Evolutionary conservation across 495 filamentous ascomycete species (phyloP), one percentile per base, ranked within the genome.

Genomic region (Echria macrotheca): DNA sequence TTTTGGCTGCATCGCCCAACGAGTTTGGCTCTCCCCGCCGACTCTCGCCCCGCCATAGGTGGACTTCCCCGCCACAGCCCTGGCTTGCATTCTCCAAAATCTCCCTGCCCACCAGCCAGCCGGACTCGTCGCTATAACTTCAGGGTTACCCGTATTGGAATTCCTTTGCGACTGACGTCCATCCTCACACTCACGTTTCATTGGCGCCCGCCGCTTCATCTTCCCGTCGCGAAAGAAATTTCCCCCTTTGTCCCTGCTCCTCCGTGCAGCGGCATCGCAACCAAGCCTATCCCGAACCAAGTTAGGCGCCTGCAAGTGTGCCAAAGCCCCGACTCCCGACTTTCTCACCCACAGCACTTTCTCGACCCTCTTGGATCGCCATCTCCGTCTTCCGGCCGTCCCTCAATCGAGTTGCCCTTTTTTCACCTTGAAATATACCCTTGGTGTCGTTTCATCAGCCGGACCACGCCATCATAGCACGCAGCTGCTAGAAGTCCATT

Each of bases 221-320:
- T 2, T 17, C 10, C 15, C 17, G n/a, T 5, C 5, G 35, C 3
- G 2, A 17, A 37, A 37, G 21, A 4, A 37, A 18, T 37, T 37
- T 46, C 19, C 45, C 9, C 19, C 25, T 43, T 41, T 12, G 21
- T 40, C 18, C 23, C 29, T 23, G 19, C 29, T 21, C 44, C 35
- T 21, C n/a, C n/a, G n/a, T n/a, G n/a, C n/a, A n/a, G n/a, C n/a
- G 26, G 25, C n/a, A 22, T 14, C 18, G 22, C 23, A 22, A 21
- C 12, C 29, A 25, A 22, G 46, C 40, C 41, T 43, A 31, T 55
- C 47, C 52, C 55, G 36, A 37, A 55, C 35, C n/a, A 8, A 58
- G 55, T 55, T 55, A 58, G 52, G 40, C 52, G 37, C 36, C 43
- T 49, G 40, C 47, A n/a, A 40, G 32, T 42, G 37, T 41, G 32